Evolutionary conservation across 352 stramenopile genomes (phyloP), one percentile per base, ranked within the genome.

Genomic region (Phytophthora nicotianae): DNA sequence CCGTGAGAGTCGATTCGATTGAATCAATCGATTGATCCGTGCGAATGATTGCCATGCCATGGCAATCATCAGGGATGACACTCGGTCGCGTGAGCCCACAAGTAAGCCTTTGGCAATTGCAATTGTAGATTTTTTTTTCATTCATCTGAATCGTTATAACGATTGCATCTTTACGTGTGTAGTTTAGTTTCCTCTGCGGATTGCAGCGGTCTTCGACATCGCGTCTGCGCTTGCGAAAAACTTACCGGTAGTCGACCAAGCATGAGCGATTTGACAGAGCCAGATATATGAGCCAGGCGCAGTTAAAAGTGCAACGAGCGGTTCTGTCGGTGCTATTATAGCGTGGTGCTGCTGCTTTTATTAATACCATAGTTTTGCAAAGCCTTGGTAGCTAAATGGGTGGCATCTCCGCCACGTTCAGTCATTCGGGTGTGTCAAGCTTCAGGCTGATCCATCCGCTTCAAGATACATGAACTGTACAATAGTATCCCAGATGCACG

Each of bases 41-140:
- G n/a, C n/a, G n/a, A n/a, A n/a, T n/a, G n/a, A n/a, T n/a, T n/a
- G 27, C 9, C 16, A 38, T 61, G 41, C 50, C 19, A 5, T 2
- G 4, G 19, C 50, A 19, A 66, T 65, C 58, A 10, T 65, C 37
- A 41, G 27, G 46, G 57, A 45, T 67, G 41, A 67, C 59, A 40
- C 19, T 11, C 1, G 38, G 14, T 2, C 17, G 26, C 4, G 57
- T 67, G n/a, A 67, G 53, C 51, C 42, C 24, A 26, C 14, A 33
- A 6, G 32, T 5, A 23, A 20, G 27, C 2, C 11, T 21, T n/a
- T 1, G 7, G 20, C 24, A 49, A 14, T 38, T 38, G 13, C 24
- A 29, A 29, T 4, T 29, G 24, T 7, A 29, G 24, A n/a, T n/a
- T 29, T 8, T 29, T 29, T 29, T 29, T 29, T 7, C 24, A 7